Evolutionary conservation across 2,329 filamentous ascomycete genomes (phyloP), one percentile per base, ranked within the genome.

Genomic region (Bipolaris gigantea): DNA sequence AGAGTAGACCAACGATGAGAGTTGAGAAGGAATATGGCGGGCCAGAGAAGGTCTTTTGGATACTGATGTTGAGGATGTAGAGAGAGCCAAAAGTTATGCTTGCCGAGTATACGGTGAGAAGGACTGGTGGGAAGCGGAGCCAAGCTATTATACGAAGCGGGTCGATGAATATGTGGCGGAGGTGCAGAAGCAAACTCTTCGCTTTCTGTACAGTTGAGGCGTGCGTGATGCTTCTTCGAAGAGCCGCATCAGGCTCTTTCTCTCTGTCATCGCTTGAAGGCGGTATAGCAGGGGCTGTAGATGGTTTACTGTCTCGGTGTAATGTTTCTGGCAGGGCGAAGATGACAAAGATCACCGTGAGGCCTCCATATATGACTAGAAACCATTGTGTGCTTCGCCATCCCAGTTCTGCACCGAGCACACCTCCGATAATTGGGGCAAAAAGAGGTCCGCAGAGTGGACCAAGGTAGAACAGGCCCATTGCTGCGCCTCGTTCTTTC

Each of bases 311-410:
- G 7, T 36, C 23, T 2, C 41, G 41, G 10, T 57, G 65, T 35
- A 62, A 65, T 25, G 73, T 75, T 51, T 76, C 73, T 2, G 73
- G 73, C 5, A 76, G 57, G 7, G 62, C 59, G 30, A 76, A 71
- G 43, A 70, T 56, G 48, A 76, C 65, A 13, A 70, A 59, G 11
- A 72, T 46, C 8, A 71, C 53, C 2, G 72, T 72, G 27, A 68
- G 40, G 4, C 62, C 66, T n/a, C 73, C 73, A 27, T 73, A 75
- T 8, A 74, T 67, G 30, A 73, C 71, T 10, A 75, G 57, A 27
- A 75, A 75, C 73, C 73, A 76, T 43, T 73, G 73, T 3, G 73
- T 76, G 41, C 72, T 72, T 50, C 73, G 52, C 73, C 73, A 76
- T 0, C 72, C 71, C 2, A 75, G 59, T 0, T 59, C 62, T 35